These are phyloP conservation scores for Psilocybe sp. DNA, from an alignment of 768 basidiomycete species.

Conservation along the genomic window DNA sequence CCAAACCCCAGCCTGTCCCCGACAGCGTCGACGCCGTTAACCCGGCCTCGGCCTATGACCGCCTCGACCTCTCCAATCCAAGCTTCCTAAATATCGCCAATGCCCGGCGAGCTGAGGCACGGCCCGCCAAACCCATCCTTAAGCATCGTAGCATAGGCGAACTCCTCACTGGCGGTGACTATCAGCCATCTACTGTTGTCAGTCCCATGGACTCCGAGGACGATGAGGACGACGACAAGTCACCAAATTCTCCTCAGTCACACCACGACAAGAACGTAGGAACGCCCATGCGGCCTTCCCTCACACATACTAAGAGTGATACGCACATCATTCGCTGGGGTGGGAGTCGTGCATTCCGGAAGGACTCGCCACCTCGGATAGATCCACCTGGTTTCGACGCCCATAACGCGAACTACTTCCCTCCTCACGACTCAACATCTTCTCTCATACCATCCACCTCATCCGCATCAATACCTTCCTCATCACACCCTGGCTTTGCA, in stretches of 20 bases:
- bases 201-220: constrained; percentile 56
- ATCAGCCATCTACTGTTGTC: constrained; percentile 60
- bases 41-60: constrained; percentile 42
- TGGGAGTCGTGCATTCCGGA: constrained; percentile 47
- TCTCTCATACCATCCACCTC: background rate
- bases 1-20: constrained; percentile 46
- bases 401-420: constrained; percentile 7
- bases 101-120: constrained; percentile 4
- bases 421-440: constrained; percentile 16
- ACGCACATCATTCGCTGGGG: constrained; percentile 69
- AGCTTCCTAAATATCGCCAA: constrained; percentile 13
- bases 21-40: constrained; percentile 30
- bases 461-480: constrained; percentile 9
- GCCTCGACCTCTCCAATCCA: constrained; percentile 45
- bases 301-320: constrained; percentile 86
- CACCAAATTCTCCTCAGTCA: constrained; percentile 6
- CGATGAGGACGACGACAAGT: constrained; percentile 34
- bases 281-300: constrained; percentile 47
- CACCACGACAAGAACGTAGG: constrained; percentile 9
- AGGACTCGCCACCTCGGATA: constrained; percentile 72
- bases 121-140: constrained; percentile 78
- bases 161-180: constrained; percentile 75
- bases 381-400: constrained; percentile 30
- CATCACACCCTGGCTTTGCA: background rate
- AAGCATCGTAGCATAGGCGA: constrained; percentile 94